Evolutionary conservation across 2,329 filamentous ascomycete genomes (phyloP), one percentile per base, ranked within the genome.

Genomic region (Apiospora aurea): DNA sequence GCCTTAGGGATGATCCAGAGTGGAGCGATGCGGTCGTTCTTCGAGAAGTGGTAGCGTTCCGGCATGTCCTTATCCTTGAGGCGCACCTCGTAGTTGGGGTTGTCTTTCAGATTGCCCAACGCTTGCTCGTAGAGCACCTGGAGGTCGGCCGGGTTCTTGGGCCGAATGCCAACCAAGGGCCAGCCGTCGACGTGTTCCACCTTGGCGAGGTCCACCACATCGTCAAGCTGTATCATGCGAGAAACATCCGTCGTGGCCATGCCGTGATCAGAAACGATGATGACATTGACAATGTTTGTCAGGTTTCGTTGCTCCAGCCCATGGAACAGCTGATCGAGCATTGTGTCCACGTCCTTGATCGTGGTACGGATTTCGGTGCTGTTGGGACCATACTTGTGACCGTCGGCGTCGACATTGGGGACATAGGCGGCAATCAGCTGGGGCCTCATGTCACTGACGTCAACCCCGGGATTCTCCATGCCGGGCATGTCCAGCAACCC

Each of bases 241-340:
- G 91, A 87, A 0, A 89, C 90, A 73, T 95, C 93, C 0, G 96
- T 98, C 0, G 95, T 97, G 1, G 96, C 96, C 96, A 99, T 99
- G 69, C 96, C 96, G 80, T 99, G 96, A 80, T 99, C 96, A 0
- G 95, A 98, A 2, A 99, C 96, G n/a, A 99, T 88, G 46, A 99
- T 91, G 10, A 99, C 88, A 76, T 99, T 99, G 79, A 98, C 94
- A 73, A 99, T 93, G 26, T 92, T 80, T 0, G 95, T 97, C 69
- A 99, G 84, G 79, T 98, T 98, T 68, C 96, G 91, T 67, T 88
- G 83, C 73, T 95, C 89, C 0, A 99, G 86, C 0, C 95, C 95
- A 1, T 85, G 81, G 78, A 98, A 92, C 1, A 99, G 84, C 29
- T 88, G 81, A 41, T 91, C 92, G 38, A 99, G 85, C 94, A 98